Base-by-base conservation (phyloP, 2,329 filamentous ascomycete species). In the Pezicula rhizophila region DNA sequence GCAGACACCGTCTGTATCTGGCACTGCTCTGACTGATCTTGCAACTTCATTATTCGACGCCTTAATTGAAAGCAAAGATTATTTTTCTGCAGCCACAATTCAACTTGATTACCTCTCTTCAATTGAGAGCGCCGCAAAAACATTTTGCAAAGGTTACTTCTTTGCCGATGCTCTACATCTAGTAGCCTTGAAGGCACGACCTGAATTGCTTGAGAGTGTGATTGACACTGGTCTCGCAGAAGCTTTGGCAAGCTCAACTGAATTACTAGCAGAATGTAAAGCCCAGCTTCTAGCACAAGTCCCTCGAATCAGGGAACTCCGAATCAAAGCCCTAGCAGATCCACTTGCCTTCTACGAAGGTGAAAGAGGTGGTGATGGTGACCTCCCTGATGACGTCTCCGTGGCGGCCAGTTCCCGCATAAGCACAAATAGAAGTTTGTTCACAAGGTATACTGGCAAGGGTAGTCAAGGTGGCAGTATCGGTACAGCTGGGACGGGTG, bases 181-280 rank as follows among this genome's bases (percentile, higher is more conserved):
- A 20, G 77, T 87, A 33, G 77, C 60, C 1, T 75, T 85, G 3
- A 77, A 80, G 52, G 69, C 71, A 2, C 77, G 80, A 14, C 69
- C 79, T 0, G 72, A 81, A 1, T 77, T 95, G 5, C 76, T 97
- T 31, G 69, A 71, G 25, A 49, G 50, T 34, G 78, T 87, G 47
- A 76, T 99, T 12, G 92, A 99, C 63, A 68, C 78, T 0, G 88
- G 87, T 1, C 80, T 99, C 5, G 79, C 84, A 4, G 92, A 97
- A 50, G 83, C 87, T 2, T 83, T 93, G 49, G 85, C 86, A 18
- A 82, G 80, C 46, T 91, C 85, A 60, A 96, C 90, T 1, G 93
- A 97, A 64, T 83, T 97, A 51, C 80, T 99, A 10, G 89, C 93
- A 1, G 93, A 99, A 66, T 97, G 92, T 78, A 89, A 89, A 65